Percentiles rank a stretch among this genome's conserved stretches.
Evolutionary conservation across 1,284 basidiomycete genomes (phyloP).

Genomic region (Spongispora temasekensis): DNA sequence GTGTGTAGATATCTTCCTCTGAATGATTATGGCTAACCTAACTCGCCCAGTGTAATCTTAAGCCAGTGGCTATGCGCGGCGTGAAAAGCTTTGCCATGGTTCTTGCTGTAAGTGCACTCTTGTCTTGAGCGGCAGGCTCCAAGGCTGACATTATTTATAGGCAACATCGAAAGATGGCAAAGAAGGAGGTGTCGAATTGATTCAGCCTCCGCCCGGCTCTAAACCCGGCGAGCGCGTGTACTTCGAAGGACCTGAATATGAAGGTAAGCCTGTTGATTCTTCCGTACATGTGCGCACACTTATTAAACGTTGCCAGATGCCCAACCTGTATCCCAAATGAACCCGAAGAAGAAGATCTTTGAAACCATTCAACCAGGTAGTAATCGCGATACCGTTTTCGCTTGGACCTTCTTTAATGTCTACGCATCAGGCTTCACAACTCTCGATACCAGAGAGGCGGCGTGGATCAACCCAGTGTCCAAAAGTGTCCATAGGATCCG

Average conservation of each 20-base stretch:
- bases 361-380: conserved; percentile 89
- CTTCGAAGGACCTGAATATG: conserved; percentile 87
- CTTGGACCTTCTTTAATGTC: conserved; percentile 5
- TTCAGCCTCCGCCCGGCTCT: conserved; percentile 83
- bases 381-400: conserved; percentile 4
- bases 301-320: conserved; percentile 47
- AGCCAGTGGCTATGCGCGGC: conserved; percentile 94
- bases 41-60: conserved; percentile 78
- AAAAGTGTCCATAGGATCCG: conserved; percentile 81
- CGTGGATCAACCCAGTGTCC: conserved; percentile 88
- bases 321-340: conserved; percentile 78
- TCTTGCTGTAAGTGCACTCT: conserved; percentile 75
- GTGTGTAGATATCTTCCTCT: conserved; percentile 45
- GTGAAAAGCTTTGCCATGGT: conserved; percentile 98
- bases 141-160: conserved; percentile 40
- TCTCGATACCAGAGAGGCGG: conserved; percentile 82
- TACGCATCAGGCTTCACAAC: conserved; percentile 71
- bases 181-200: conserved; percentile 88
- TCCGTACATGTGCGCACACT: neutral
- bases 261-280: conserved; percentile 47
- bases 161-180: conserved; percentile 88
- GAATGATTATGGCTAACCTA: conserved; percentile 4
- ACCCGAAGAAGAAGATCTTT: conserved; percentile 98
- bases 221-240: conserved; percentile 91
- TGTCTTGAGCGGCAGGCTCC: neutral